Conservation (phyloP, 371 early-diverging fungal genomes). For the Coemansia sp. region DNA sequence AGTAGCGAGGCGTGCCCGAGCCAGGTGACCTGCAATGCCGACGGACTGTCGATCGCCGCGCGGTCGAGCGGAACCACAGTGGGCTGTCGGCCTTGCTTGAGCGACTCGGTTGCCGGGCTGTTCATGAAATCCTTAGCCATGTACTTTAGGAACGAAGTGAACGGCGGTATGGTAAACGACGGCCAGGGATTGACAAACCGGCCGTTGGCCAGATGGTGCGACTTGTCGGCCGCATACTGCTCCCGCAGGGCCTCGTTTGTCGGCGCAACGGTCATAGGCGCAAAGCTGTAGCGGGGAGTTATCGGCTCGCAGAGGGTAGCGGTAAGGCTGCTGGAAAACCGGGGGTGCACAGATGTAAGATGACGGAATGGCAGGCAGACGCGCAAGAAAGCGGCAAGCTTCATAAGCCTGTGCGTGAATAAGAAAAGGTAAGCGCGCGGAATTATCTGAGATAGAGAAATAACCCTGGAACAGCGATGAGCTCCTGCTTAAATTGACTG, state of each 20-base stretch:
- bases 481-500: no score
- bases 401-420: neutral
- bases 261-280: neutral
- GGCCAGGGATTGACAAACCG: slow-evolving; percentile 41
- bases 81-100: slow-evolving; percentile 30
- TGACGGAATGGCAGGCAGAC: neutral
- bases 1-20: slow-evolving; percentile 54
- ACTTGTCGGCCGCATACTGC: slow-evolving; percentile 30
- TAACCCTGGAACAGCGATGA: no score
- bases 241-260: slow-evolving; percentile 1
- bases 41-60: slow-evolving; percentile 7
- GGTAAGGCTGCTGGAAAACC: slow-evolving; percentile 1
- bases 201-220: slow-evolving; percentile 34
- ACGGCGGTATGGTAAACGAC: slow-evolving; percentile 18
- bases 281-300: neutral
- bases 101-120: slow-evolving; percentile 7
- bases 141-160: neutral
- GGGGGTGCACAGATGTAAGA: neutral
- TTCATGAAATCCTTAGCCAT: neutral
- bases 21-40: slow-evolving; percentile 41
- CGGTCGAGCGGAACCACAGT: slow-evolving; percentile 19
- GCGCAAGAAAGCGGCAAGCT: neutral
- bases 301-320: neutral
- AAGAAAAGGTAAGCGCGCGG: neutral
- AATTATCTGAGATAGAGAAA: neutral